phyloP scores from a whole-genome alignment of 1,284 basidiomycete genomes.

The Apiotrichum porosum region DNA sequence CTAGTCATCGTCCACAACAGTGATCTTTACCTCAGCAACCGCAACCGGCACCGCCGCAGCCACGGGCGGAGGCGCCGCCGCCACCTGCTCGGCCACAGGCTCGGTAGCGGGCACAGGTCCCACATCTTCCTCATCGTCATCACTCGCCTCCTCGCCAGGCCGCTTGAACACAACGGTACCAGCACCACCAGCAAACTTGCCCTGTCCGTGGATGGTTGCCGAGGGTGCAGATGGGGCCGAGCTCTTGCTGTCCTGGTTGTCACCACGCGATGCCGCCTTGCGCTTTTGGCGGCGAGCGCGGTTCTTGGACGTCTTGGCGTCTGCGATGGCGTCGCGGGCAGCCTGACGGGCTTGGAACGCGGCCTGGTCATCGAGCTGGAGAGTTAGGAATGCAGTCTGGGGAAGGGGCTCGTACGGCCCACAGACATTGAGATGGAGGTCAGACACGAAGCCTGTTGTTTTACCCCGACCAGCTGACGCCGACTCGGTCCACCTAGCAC shows the following conservation, averaged over 20 bases:
- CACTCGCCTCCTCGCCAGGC: conserved; percentile 34
- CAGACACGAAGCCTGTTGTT: too few relatives aligned
- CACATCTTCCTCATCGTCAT: conserved; percentile 5
- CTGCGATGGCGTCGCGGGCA: conserved; percentile 61
- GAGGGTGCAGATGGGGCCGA: not conserved
- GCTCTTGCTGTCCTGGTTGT: not conserved
- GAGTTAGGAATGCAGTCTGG: too few relatives aligned
- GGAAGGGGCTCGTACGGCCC: not conserved
- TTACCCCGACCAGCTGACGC: not conserved
- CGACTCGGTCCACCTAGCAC: not conserved
- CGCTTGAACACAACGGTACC: conserved; percentile 30
- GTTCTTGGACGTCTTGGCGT: conserved; percentile 88
- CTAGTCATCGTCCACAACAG: conserved; percentile 46
- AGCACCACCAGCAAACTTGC: conserved; percentile 41
- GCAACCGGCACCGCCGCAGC: conserved; percentile 4
- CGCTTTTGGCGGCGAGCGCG: conserved; percentile 84
- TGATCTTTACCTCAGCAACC: conserved; percentile 29
- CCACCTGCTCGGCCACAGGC: not conserved
- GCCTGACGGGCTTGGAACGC: conserved; percentile 66
- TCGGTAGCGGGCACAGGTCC: not conserved
- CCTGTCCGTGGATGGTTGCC: conserved; percentile 19
- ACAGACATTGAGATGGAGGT: too few relatives aligned
- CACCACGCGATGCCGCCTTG: conserved; percentile 61
- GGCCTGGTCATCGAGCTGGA: conserved; percentile 60
- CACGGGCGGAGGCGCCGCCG: conserved; percentile 1